phyloP scores from a whole-genome alignment of 495 filamentous ascomycete genomes.

The Clohesyomyces aquaticus region DNA sequence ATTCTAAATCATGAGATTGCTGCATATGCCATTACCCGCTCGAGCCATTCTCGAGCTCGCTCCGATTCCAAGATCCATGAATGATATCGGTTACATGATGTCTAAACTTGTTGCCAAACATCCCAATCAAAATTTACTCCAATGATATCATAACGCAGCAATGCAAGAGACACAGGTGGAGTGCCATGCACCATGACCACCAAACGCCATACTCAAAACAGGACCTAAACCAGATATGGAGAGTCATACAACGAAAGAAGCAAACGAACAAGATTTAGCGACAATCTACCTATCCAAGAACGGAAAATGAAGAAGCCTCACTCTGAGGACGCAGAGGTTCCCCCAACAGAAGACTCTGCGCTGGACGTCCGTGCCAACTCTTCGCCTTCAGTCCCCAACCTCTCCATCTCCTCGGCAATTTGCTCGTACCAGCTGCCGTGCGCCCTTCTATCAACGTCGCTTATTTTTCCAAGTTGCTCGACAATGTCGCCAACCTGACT shows the following conservation, averaged over 20 bases:
- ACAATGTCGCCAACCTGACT: conserved; percentile 78
- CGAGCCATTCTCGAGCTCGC: neutral
- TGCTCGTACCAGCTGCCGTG: conserved; percentile 83
- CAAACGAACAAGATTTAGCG: neutral
- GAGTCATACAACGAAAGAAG: neutral
- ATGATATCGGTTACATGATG: neutral
- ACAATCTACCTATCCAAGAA: neutral
- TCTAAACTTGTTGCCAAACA: no score
- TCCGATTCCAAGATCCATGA: conserved; percentile 1
- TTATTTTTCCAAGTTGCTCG: conserved; percentile 74
- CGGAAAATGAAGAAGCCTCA: no score
- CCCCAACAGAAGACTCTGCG: conserved; percentile 8
- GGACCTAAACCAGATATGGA: neutral
- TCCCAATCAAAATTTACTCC: neutral
- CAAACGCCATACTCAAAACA: conserved; percentile 2
- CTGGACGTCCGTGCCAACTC: conserved; percentile 21
- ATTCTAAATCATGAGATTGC: no score
- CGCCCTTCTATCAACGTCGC: conserved; percentile 75
- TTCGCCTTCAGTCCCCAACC: conserved; percentile 32
- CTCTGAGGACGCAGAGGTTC: neutral
- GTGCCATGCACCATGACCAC: conserved; percentile 13
- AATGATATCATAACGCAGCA: conserved; percentile 7
- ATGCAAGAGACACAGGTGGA: neutral
- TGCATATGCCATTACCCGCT: neutral
- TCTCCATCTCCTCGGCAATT: conserved; percentile 52